Base-by-base conservation (phyloP, 495 filamentous ascomycete species). In the Xeromyces bisporus region DNA sequence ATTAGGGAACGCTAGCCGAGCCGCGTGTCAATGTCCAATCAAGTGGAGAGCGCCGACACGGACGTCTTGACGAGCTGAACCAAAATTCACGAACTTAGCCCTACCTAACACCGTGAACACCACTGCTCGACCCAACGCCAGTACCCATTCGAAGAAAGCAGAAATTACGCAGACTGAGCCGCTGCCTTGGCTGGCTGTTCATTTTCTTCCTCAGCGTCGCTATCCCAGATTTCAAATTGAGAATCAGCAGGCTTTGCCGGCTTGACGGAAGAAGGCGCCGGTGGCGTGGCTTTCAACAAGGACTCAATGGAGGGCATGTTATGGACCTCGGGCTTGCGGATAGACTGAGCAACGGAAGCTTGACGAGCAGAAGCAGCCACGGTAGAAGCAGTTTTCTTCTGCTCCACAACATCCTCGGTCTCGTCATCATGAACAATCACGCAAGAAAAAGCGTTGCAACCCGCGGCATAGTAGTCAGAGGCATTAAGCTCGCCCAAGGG, bases 401-500 rank as follows among this genome's bases (percentile, higher is more conserved):
- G 40, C 21, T 41, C 37, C 0, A 36, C 14, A 3, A 28, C 18
- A 12, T 32, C 33, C 3, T 50, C 50, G 10, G 28, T 15, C 15
- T 62, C 58, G 7, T 79, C 71, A 6, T 60, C 71, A 12, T 67
- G 61, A 6, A 79, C 43, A 23, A 75, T 53, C 15, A 71, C 53
- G 32, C 69, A 61, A 1, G 70, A 73, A 18, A 64, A 61, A 18
- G 66, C 69, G 47, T 80, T 69, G 27, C 67, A 72, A 3, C 71
- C 80, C 7, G 70, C 64, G 10, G 69, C 69, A 39, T 81, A 86
- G 55, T 73, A 91, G 27, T 84, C 78, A 13, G 68, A 58, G 8
- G 70, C 71, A 25, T 71, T 62, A 37, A 91, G 70, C 48, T 85
- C 75, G 5, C 67, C 66, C 0, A 91, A 59, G 0, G 81, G 76